Percentiles rank a stretch among this genome's conserved stretches.
Conservation (phyloP, 176 grass and related monocot species). For the Zea mays region DNA sequence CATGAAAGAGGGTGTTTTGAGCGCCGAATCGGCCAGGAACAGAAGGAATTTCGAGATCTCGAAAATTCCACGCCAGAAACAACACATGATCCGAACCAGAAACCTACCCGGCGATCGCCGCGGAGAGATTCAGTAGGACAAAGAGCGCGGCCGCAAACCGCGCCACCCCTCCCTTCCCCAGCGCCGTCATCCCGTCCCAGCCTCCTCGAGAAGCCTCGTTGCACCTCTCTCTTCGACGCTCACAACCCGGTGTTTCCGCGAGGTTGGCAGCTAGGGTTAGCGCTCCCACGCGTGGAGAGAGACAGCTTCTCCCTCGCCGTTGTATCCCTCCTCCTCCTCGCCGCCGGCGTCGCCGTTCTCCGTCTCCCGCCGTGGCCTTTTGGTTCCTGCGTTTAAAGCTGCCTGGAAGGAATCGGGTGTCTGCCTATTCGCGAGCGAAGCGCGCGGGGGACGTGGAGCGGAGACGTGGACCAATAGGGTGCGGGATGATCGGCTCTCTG, state of each 20-base stretch:
- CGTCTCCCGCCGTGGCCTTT: not conserved
- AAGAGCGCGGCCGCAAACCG: conserved; percentile 24
- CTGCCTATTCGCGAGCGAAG: not conserved
- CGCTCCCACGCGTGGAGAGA: not conserved
- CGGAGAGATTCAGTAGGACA: conserved; percentile 39
- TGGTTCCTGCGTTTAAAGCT: conserved; percentile 35
- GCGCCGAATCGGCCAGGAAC: not conserved
- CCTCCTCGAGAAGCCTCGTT: not conserved
- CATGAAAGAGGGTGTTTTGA: too few relatives aligned
- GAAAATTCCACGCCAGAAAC: not conserved
- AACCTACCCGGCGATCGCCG: conserved; percentile 41
- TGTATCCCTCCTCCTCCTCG: not conserved
- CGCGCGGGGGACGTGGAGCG: conserved; percentile 36
- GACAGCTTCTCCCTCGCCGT: not conserved
- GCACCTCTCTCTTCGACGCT: not conserved
- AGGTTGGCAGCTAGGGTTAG: not conserved
- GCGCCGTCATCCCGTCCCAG: conserved; percentile 33
- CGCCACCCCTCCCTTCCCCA: conserved; percentile 15
- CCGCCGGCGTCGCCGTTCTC: conserved; percentile 6
- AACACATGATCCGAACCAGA: not conserved
- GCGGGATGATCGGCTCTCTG: not conserved
- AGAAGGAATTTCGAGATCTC: conserved; percentile 3
- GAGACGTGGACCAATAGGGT: conserved; percentile 56
- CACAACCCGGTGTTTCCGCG: not conserved
- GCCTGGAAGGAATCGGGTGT: conserved; percentile 38